phyloP scores from a whole-genome alignment of 2,329 filamentous ascomycete species.

The Venturia aucupariae region DNA sequence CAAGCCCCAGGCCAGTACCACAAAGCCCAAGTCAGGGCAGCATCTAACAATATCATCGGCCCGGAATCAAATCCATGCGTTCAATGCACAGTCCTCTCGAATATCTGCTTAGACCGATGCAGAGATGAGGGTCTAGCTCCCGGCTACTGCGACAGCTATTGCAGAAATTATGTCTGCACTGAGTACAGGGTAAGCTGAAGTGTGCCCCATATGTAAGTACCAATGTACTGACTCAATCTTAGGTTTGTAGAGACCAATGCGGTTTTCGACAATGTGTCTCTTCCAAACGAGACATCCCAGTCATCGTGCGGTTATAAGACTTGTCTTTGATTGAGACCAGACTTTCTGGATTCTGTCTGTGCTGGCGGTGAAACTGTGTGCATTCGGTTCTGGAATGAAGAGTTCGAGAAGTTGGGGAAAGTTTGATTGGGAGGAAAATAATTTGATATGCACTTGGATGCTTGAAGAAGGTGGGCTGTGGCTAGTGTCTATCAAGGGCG shows the following conservation, averaged over 20 bases:
- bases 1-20: not conserved
- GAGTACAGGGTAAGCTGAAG: not conserved
- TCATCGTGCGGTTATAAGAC: not conserved
- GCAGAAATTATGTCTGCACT: not conserved
- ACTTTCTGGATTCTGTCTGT: too few relatives aligned
- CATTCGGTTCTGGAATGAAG: too few relatives aligned
- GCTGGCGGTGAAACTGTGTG: too few relatives aligned
- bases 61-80: not conserved
- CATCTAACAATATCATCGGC: not conserved
- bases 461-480: too few relatives aligned
- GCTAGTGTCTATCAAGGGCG: too few relatives aligned
- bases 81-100: not conserved
- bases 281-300: not conserved
- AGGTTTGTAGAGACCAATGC: not conserved
- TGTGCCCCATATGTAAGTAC: not conserved
- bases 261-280: not conserved
- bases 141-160: not conserved
- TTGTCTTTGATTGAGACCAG: too few relatives aligned
- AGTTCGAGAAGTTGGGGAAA: too few relatives aligned
- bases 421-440: too few relatives aligned
- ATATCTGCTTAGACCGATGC: not conserved
- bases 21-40: not conserved
- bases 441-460: too few relatives aligned
- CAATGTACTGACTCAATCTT: not conserved
- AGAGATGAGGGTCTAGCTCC: not conserved